Percentiles rank a stretch among this genome's conserved stretches.
Evolutionary conservation across 805 yeast species (phyloP).

Genomic region (Teunomyces panamensis): DNA sequence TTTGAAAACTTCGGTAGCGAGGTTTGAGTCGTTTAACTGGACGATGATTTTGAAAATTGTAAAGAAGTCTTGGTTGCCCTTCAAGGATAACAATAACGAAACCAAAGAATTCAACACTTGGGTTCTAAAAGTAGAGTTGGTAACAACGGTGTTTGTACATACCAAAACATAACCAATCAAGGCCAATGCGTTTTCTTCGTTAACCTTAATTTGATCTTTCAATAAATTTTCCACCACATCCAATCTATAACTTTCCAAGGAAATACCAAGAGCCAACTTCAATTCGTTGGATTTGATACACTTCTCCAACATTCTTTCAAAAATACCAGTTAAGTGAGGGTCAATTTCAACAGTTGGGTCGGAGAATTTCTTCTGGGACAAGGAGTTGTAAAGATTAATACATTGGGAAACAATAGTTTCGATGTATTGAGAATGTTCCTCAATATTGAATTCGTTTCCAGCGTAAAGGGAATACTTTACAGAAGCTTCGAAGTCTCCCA

Average conservation of each 20-base stretch:
- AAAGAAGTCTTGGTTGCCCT: slow-evolving; percentile 69
- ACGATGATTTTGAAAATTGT: slow-evolving; percentile 82
- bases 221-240: slow-evolving; percentile 71
- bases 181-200: slow-evolving; percentile 52
- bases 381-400: slow-evolving; percentile 73
- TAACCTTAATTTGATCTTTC: slow-evolving; percentile 30
- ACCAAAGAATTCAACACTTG: slow-evolving; percentile 63
- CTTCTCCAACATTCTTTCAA: slow-evolving; percentile 82
- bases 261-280: slow-evolving; percentile 83
- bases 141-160: slow-evolving; percentile 65
- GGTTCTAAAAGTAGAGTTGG: slow-evolving; percentile 63
- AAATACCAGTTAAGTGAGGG: slow-evolving; percentile 61
- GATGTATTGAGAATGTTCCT: slow-evolving; percentile 77
- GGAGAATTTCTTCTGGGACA: slow-evolving; percentile 48
- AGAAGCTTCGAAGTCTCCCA: slow-evolving; percentile 90
- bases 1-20: slow-evolving; percentile 69
- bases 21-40: slow-evolving; percentile 72
- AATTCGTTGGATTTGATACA: slow-evolving; percentile 71
- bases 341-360: slow-evolving; percentile 42
- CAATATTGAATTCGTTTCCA: slow-evolving; percentile 71
- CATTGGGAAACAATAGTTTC: slow-evolving; percentile 94
- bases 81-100: slow-evolving; percentile 52
- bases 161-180: slow-evolving; percentile 73
- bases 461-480: slow-evolving; percentile 87
- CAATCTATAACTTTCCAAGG: slow-evolving; percentile 82